phyloP scores from a whole-genome alignment of 2,329 filamentous ascomycete species.

The Shiraia sp. region DNA sequence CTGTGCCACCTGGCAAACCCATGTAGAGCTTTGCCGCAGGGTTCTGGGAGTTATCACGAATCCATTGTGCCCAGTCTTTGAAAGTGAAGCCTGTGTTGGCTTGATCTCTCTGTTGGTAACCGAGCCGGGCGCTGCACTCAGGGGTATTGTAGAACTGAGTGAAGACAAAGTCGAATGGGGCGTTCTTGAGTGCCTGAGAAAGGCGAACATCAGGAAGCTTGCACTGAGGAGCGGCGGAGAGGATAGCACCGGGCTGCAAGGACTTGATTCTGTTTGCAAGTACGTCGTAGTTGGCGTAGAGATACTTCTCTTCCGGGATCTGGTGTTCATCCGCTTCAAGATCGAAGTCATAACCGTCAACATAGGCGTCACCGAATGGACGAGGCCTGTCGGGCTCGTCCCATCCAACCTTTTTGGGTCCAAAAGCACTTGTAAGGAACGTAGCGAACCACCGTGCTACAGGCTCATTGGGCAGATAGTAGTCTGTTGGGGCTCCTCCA shows the following conservation, averaged over 20 bases:
- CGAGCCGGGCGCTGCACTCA: conserved; percentile 54
- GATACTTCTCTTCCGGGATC: conserved; percentile 21
- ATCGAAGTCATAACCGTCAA: conserved; percentile 61
- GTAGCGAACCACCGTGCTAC: conserved; percentile 53
- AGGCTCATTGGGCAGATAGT: conserved; percentile 48
- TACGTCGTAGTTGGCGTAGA: conserved; percentile 50
- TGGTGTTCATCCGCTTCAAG: conserved; percentile 37
- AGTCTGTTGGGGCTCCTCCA: conserved; percentile 46
- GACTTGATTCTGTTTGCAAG: conserved; percentile 55
- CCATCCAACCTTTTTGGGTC: conserved; percentile 44
- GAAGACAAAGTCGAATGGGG: conserved; percentile 58
- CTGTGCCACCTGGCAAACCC: conserved; percentile 49
- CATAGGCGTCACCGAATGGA: conserved; percentile 51
- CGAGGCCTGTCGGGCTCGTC: conserved; percentile 47
- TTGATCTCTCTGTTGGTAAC: conserved; percentile 32
- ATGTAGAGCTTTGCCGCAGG: conserved; percentile 56
- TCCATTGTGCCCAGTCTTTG: conserved; percentile 48
- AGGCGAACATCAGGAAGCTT: conserved; percentile 53
- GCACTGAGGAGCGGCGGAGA: conserved; percentile 60
- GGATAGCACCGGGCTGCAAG: conserved; percentile 47
- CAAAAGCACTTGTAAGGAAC: conserved; percentile 57
- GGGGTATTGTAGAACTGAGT: conserved; percentile 61
- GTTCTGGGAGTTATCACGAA: conserved; percentile 45
- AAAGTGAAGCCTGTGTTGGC: conserved; percentile 55
- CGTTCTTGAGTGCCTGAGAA: conserved; percentile 48